Conservation (phyloP, 164 flowering plant species). For the Cinnamomum micranthum region DNA sequence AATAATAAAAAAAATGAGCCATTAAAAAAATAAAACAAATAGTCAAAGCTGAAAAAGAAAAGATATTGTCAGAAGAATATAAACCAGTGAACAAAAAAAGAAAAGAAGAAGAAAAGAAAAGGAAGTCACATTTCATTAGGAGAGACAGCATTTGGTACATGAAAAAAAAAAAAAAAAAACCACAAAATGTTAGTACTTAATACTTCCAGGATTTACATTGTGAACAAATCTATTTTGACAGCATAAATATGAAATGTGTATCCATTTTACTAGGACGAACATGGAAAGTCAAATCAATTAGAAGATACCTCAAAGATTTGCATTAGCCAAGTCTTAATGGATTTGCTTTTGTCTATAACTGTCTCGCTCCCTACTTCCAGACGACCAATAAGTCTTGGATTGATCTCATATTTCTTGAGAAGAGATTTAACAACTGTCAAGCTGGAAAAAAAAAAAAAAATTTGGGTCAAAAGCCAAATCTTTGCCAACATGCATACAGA, state of each 20-base stretch:
- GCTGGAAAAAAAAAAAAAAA: conserved; percentile 33
- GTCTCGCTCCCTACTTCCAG: conserved; percentile 99
- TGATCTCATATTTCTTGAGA: conserved; percentile 80
- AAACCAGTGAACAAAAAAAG: too few relatives aligned
- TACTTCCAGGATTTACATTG: too few relatives aligned
- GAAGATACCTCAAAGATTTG: conserved; percentile 83
- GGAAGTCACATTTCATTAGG: too few relatives aligned
- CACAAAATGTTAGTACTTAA: too few relatives aligned
- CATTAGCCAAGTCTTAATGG: conserved; percentile 98
- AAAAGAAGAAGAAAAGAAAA: too few relatives aligned
- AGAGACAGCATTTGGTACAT: too few relatives aligned
- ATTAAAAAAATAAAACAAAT: background rate
- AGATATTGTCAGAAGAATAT: background rate
- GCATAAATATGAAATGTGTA: too few relatives aligned
- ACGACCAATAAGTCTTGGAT: conserved; percentile 91
- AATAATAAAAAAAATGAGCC: background rate
- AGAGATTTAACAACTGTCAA: conserved; percentile 87
- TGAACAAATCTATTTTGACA: too few relatives aligned
- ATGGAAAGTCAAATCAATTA: background rate
- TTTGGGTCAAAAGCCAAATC: conserved; percentile 2
- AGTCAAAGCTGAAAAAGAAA: too few relatives aligned
- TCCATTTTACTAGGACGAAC: background rate
- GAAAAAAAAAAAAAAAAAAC: too few relatives aligned
- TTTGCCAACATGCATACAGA: background rate
- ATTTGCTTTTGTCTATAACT: conserved; percentile 98